Conservation (phyloP, 768 basidiomycete genomes). For the Phaeotremella fagi region DNA sequence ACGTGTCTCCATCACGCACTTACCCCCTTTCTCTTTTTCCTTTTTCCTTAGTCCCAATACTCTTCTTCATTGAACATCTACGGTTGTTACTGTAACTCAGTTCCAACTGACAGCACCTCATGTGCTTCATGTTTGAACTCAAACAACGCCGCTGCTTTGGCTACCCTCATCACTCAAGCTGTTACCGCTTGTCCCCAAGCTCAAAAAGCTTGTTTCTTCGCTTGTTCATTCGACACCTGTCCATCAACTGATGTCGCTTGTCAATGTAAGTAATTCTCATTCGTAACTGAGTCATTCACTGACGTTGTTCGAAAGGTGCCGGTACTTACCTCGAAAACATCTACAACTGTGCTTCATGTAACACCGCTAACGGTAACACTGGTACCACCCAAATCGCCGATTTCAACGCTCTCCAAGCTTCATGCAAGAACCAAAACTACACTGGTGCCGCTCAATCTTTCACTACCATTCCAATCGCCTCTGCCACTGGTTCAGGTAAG, state of each 20-base stretch:
- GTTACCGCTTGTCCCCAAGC: slow-evolving; percentile 24
- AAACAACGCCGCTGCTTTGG: slow-evolving; percentile 35
- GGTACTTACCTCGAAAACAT: slow-evolving; percentile 42
- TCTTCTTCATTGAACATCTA: slow-evolving; percentile 26
- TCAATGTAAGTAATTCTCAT: slow-evolving; percentile 34
- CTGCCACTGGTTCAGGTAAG: slow-evolving; percentile 25
- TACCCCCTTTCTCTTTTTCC: too few species aligned
- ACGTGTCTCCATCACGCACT: not conserved
- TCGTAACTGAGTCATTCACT: not conserved
- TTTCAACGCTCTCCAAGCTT: slow-evolving; percentile 38
- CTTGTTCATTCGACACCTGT: slow-evolving; percentile 42
- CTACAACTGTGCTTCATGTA: slow-evolving; percentile 47
- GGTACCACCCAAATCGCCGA: slow-evolving; percentile 41
- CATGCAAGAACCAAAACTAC: slow-evolving; percentile 45
- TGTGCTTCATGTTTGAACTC: slow-evolving; percentile 41
- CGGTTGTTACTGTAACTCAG: slow-evolving; percentile 45
- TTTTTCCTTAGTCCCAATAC: slow-evolving; percentile 18
- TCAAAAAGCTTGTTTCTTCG: slow-evolving; percentile 37
- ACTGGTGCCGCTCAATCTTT: slow-evolving; percentile 32
- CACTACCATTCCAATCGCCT: slow-evolving; percentile 30
- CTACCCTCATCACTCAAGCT: slow-evolving; percentile 25
- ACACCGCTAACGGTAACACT: slow-evolving; percentile 47
- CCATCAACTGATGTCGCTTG: slow-evolving; percentile 37
- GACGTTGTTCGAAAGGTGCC: slow-evolving; percentile 10
- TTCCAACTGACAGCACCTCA: slow-evolving; percentile 37